Conservation (phyloP, 176 grass and related monocot genomes). For the Pontederia paniculata region DNA sequence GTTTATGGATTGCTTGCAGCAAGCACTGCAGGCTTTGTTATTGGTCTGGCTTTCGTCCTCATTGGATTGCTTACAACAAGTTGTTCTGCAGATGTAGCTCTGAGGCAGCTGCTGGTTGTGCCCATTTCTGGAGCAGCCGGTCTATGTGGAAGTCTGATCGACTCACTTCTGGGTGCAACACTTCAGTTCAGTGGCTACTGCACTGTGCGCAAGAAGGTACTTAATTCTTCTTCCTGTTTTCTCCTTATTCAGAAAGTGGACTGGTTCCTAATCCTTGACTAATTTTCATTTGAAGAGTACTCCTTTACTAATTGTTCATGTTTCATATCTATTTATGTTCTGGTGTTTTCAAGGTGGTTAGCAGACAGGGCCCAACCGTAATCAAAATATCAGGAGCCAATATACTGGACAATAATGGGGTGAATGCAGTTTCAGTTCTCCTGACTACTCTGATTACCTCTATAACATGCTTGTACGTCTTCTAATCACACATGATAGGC, state of each 20-base stretch:
- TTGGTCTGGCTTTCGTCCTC: slow-evolving; percentile 47
- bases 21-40: slow-evolving; percentile 52
- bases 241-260: not conserved
- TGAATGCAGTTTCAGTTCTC: slow-evolving; percentile 73
- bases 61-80: slow-evolving; percentile 60
- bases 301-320: not conserved
- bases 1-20: slow-evolving; percentile 67
- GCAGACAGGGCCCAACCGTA: slow-evolving; percentile 55
- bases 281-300: slow-evolving; percentile 3
- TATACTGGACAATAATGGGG: slow-evolving; percentile 71
- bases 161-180: slow-evolving; percentile 89
- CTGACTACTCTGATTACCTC: slow-evolving; percentile 58
- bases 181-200: slow-evolving; percentile 91
- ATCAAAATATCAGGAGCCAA: slow-evolving; percentile 70
- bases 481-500: slow-evolving; percentile 13
- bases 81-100: slow-evolving; percentile 44
- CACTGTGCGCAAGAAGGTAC: slow-evolving; percentile 78
- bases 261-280: not conserved
- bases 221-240: not conserved
- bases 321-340: not conserved
- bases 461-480: slow-evolving; percentile 50
- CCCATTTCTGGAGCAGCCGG: slow-evolving; percentile 62
- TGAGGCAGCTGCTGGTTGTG: slow-evolving; percentile 49
- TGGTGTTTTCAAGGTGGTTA: slow-evolving; percentile 59
- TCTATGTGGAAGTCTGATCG: slow-evolving; percentile 76